phyloP scores from a whole-genome alignment of 768 basidiomycete species.

The Termitomyces sp. region DNA sequence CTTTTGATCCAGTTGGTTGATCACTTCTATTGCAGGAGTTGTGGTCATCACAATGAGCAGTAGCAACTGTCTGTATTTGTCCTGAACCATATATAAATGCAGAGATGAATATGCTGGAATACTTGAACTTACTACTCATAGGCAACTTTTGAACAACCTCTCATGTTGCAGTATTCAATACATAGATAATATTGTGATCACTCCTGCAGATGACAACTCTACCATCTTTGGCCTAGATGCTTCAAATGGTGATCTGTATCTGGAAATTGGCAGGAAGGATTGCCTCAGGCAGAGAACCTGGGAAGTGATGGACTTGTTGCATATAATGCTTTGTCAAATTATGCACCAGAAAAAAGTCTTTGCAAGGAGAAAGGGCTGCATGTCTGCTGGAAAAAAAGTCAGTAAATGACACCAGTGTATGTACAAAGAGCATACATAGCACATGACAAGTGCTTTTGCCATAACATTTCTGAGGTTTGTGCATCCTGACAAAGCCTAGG shows the following conservation, averaged over 20 bases:
- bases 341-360: neutral
- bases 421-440: neutral
- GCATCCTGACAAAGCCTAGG: too few species aligned
- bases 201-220: slow-evolving; percentile 7
- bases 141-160: neutral
- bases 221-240: slow-evolving; percentile 1
- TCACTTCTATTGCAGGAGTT: too few species aligned
- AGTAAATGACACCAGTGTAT: neutral
- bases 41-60: too few species aligned
- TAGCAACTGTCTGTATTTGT: neutral
- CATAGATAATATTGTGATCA: neutral
- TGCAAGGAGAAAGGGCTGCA: neutral
- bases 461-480: too few species aligned
- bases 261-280: slow-evolving; percentile 1
- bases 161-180: neutral
- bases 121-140: neutral
- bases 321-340: neutral
- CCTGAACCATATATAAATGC: neutral
- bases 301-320: neutral
- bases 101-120: neutral
- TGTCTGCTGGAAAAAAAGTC: neutral
- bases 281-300: neutral
- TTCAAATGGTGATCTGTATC: neutral
- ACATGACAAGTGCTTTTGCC: too few species aligned
- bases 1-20: too few species aligned